Evolutionary conservation across 23 red algal species (phyloP), one percentile per base, ranked within the genome.

Genomic region (Chondrus crispus): DNA sequence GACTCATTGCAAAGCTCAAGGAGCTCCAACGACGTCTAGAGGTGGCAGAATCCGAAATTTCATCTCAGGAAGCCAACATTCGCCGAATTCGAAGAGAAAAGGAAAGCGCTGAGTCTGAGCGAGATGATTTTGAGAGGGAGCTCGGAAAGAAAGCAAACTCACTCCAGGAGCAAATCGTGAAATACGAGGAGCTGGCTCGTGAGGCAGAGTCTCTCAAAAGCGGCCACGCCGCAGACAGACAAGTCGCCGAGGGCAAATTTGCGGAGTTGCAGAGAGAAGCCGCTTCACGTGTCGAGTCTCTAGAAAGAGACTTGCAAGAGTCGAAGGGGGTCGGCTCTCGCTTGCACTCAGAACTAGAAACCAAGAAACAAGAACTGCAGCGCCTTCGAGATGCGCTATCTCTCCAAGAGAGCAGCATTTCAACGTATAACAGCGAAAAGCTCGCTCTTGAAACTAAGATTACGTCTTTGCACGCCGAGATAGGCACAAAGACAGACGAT

Each of bases 401-500:
- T 66, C 51, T 68, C 6, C 74, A 80, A 28, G 87, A 90, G 87
- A 80, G 87, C 57, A 79, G 54, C 33, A 50, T 81, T 64, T 90
- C 87, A 5, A 57, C 35, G 29, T 44, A 46, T 1, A 80, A 68
- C 51, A 63, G 62, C 28, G 87, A 90, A 46, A 90, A 80, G 73
- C 46, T 81, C 47, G 41, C 69, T 60, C 87, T 66, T 4, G 89
- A 92, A 32, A 47, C 76, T 12, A 69, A 53, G 58, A 49, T 92
- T 16, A 45, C 49, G 20, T 62, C 89, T 5, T 35, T 84, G 55
- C 52, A 75, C 43, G 58, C 69, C 37, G 76, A 84, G 16, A 32
- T 82, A 6, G 68, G 41, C 5, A 66, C 20, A 14, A 69, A 62
- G 44, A 74, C 52, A 18, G 46, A 39, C 5, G 63, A 81, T 60